phyloP scores from a whole-genome alignment of 176 grass and related monocot species.

The Triticum urartu region DNA sequence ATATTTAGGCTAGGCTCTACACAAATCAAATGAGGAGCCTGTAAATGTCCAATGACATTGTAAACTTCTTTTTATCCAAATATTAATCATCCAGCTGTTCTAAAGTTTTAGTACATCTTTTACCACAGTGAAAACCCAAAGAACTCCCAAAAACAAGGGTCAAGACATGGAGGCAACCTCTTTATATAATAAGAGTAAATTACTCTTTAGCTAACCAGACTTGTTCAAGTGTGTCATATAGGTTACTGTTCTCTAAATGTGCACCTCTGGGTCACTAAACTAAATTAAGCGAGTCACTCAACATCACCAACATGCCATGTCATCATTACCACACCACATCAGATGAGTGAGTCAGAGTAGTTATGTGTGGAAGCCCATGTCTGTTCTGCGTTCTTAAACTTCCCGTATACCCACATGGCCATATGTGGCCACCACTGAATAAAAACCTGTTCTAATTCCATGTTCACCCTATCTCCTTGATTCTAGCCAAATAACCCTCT shows the following conservation, averaged over 20 bases:
- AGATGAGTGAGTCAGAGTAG: background rate
- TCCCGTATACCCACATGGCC: background rate
- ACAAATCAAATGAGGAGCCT: background rate
- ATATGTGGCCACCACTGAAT: background rate
- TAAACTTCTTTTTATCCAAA: background rate
- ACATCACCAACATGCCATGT: background rate
- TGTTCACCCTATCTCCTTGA: background rate
- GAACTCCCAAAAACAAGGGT: no score
- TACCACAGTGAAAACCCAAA: no score
- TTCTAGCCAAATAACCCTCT: background rate
- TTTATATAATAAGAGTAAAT: background rate
- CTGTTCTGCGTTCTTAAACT: background rate
- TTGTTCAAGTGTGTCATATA: background rate
- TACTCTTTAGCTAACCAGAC: background rate
- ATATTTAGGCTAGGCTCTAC: background rate
- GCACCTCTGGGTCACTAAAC: background rate
- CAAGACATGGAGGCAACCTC: no score
- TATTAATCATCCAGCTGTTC: background rate
- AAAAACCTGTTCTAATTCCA: background rate
- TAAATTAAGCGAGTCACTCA: background rate
- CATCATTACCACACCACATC: background rate
- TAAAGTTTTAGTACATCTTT: background rate
- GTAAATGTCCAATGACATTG: background rate
- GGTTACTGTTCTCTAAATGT: background rate
- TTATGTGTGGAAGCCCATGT: background rate